phyloP scores from a whole-genome alignment of 257 asterid species.

The Salvia splendens region DNA sequence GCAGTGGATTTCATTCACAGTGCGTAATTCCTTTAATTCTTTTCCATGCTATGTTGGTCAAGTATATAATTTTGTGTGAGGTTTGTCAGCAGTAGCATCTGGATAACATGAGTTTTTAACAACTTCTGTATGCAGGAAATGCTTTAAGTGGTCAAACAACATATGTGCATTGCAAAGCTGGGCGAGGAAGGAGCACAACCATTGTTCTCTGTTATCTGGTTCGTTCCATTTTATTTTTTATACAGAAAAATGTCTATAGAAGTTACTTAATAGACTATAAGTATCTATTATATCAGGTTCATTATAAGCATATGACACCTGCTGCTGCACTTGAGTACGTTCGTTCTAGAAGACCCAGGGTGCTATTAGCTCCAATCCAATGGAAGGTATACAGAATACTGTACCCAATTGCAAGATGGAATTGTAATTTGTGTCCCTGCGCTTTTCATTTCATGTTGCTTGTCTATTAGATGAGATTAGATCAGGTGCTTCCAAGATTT shows the following conservation, averaged over 20 bases:
- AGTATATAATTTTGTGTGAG: background rate
- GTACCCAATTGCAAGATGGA: background rate
- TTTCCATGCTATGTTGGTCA: background rate
- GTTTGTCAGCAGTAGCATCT: slow-evolving; percentile 14
- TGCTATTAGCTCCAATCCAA: slow-evolving; percentile 79
- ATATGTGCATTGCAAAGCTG: slow-evolving; percentile 94
- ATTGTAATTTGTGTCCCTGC: background rate
- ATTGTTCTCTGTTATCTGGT: slow-evolving; percentile 92
- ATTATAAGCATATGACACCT: slow-evolving; percentile 84
- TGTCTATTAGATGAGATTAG: background rate
- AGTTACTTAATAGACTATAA: background rate
- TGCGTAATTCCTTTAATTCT: slow-evolving; percentile 32
- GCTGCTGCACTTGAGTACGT: slow-evolving; percentile 76
- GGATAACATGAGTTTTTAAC: slow-evolving; percentile 1
- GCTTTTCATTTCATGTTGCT: background rate
- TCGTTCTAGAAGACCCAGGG: slow-evolving; percentile 83
- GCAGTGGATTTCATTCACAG: slow-evolving; percentile 91
- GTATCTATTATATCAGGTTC: slow-evolving; percentile 54
- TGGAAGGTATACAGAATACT: slow-evolving; percentile 63
- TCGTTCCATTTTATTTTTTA: background rate
- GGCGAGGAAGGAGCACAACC: slow-evolving; percentile 97
- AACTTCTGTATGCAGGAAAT: slow-evolving; percentile 50
- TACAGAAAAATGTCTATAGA: background rate
- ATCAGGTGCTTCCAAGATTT: background rate
- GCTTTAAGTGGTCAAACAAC: slow-evolving; percentile 65